Conservation (phyloP, 2,329 filamentous ascomycete species). For the Fusarium dlaminii region DNA sequence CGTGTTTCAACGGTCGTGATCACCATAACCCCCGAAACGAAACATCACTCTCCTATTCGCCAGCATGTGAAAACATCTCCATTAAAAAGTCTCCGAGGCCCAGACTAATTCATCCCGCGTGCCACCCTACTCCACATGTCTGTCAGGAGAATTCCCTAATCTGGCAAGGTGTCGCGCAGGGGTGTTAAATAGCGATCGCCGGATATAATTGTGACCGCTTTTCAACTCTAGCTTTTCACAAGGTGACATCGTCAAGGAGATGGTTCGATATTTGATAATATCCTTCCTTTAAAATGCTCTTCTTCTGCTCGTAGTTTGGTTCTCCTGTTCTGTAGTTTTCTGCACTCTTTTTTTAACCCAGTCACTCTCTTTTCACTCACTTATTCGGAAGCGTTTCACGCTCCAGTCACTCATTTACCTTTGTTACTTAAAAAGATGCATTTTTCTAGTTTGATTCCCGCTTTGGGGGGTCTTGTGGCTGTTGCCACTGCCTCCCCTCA, state of each 20-base stretch:
- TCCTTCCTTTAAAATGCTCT: conserved; percentile 11
- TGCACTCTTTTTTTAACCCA: conserved; percentile 12
- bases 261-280: not conserved
- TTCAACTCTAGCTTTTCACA: not conserved
- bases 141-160: conserved; percentile 11
- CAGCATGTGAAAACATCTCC: not conserved
- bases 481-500: conserved; percentile 33
- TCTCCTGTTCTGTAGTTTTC: not conserved
- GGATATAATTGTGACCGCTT: conserved; percentile 8
- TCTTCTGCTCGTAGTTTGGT: not conserved
- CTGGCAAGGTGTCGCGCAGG: not conserved
- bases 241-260: conserved; percentile 9
- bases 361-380: conserved; percentile 28
- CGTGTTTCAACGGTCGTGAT: conserved; percentile 1
- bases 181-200: conserved; percentile 33
- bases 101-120: not conserved
- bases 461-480: conserved; percentile 30
- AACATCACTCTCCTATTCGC: not conserved
- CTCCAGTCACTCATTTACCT: conserved; percentile 37
- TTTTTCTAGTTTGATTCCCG: conserved; percentile 27
- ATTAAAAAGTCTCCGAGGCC: conserved; percentile 16
- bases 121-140: not conserved
- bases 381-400: conserved; percentile 15
- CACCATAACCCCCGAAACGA: not conserved
- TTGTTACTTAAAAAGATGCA: conserved; percentile 21